Evolutionary conservation across 805 yeast genomes (phyloP), one percentile per base, ranked within the genome.

Genomic region (Kodamaea hsintzibuensis): DNA sequence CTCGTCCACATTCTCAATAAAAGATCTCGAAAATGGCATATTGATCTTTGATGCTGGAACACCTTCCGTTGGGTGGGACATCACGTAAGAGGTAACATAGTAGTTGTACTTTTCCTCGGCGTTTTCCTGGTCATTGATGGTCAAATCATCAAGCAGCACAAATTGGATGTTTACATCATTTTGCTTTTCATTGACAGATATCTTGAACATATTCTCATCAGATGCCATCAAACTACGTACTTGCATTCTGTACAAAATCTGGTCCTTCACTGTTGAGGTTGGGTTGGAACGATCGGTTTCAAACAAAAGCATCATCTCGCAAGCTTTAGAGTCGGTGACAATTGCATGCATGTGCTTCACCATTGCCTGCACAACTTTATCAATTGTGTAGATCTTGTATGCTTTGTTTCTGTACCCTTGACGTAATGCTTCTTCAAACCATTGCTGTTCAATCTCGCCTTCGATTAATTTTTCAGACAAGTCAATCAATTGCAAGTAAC

Each of bases 1-100:
- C 51, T 79, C 83, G 45, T 76, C 85, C 9, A 82, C 81, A 48
- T 74, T 79, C 46, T 83, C 82, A 46, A 85, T 71, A 51, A 77
- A 79, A 3, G 81, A 67, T 60, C 84, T 86, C 59, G 89, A 74
- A 70, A 93, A 88, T 22, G 98, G 98, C 69, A 90, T 77, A 57
- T 82, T 81, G 52, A 95, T 81, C 60, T 84, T 84, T 43, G 88
- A 84, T 16, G 89, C 83, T 14, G 91, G 85, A 14, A 95, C 88
- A 30, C 98, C 98, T 70, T 95, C 99, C 1, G 99, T 95, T 39
- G 99, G 98, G 63, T 91, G 96, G 2, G 96, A 88, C 89, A 95
- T 88, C 43, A 92, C 82, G 69, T 88, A 95, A 43, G 96, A 89
- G 0, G 98, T 93, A 49, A 95, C 81, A 66, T 95, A 95, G 73